Evolutionary conservation across 2,329 filamentous ascomycete species (phyloP).

Genomic region (Fusarium sp.): DNA sequence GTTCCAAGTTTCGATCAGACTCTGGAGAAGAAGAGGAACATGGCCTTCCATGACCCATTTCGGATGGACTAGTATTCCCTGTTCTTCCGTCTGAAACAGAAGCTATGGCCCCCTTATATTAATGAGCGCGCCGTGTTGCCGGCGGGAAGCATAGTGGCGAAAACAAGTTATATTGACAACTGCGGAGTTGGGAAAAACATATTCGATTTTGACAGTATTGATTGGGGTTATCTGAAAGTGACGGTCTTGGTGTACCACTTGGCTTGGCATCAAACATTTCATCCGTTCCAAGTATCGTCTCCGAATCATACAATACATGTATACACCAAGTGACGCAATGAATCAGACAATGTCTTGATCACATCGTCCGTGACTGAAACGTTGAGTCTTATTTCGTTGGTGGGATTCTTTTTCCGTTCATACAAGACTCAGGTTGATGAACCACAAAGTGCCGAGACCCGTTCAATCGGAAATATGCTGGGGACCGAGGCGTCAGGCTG

Average conservation of each 20-base stretch:
- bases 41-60: conserved; percentile 15
- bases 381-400: conserved; percentile 25
- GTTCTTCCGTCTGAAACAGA: conserved; percentile 30
- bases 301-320: too few species aligned
- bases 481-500: not conserved
- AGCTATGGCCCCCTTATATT: conserved; percentile 35
- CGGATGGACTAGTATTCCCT: conserved; percentile 18
- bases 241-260: not conserved
- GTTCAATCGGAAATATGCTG: not conserved
- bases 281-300: not conserved
- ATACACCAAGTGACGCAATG: not conserved
- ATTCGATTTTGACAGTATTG: not conserved
- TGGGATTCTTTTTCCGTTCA: conserved; percentile 32
- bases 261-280: not conserved
- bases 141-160: not conserved
- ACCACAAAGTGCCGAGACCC: conserved; percentile 26
- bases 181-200: not conserved
- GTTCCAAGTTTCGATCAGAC: conserved; percentile 13
- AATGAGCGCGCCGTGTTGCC: conserved; percentile 9
- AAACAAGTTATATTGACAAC: not conserved
- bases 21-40: conserved; percentile 22
- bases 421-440: conserved; percentile 16
- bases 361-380: conserved; percentile 27
- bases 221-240: not conserved
- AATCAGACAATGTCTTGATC: conserved; percentile 6